Base-by-base conservation (phyloP, 768 basidiomycete genomes). In the Collybia sp. region DNA sequence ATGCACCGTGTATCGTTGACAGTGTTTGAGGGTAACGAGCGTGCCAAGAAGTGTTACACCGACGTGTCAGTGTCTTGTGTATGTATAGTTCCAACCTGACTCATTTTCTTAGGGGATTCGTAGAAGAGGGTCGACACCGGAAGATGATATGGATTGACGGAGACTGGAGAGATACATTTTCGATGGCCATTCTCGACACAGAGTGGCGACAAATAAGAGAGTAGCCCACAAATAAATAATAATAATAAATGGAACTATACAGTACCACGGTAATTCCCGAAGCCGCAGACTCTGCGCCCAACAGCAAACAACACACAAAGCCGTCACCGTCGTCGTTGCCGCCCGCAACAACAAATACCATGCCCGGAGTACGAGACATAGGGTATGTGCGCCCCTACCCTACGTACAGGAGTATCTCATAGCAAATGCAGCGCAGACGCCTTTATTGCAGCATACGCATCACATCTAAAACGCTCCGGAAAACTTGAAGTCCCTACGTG, bases 401-500 rank as follows among this genome's bases (percentile, higher is more conserved):
- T 50, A 25, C 44, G 38, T 42, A 32, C 51, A 58, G 50, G 58
- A 45, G 36, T 50, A 53, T 52, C 55, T 52, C 55, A 48, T 47
- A 35, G 52, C 47, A 15, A 47, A 49, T 50, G 36, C 66, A 96
- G 93, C 72, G 88, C 93, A 64, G 91, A 93, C 53, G 83, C 82
- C 52, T 97, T 97, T 76, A 96, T 97, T 70, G 60, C 78, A 51
- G 93, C 93, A 58, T 97, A 97, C 71, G 75, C 93, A 62, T 92
- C 88, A 63, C 93, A 97, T 71, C 79, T 97, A 65, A 97, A 97
- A 76, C 88, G 93, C 57, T 93, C 92, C 53, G 96, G 96, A 70
- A 98, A 98, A 79, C 90, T 99, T 62, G 94, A 99, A 76, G 90
- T 98, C 51, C 95, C 95, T 58, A 85, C 83, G 70, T 98, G 95